These are phyloP conservation scores for Sporisorium exsertum DNA, from an alignment of 1,284 basidiomycete species.

Conservation along the genomic window DNA sequence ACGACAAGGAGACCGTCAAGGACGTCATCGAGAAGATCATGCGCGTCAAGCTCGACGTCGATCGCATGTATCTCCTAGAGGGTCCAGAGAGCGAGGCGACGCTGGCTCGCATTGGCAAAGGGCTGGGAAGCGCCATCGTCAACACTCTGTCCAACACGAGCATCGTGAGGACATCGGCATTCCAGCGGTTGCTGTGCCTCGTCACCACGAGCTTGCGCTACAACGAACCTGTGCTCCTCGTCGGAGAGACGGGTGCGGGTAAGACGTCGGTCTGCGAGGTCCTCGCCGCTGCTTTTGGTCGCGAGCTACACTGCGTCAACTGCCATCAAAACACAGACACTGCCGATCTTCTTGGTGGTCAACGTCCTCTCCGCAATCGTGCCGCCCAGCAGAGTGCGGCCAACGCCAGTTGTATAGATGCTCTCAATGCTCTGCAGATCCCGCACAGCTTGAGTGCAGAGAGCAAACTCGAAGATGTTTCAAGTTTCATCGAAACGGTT, in stretches of 20 bases:
- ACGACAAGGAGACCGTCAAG: constrained; percentile 90
- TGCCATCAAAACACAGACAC: constrained; percentile 99
- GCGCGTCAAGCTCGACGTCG: constrained; percentile 82
- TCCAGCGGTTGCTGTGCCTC: constrained; percentile 88
- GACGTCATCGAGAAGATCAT: constrained; percentile 91
- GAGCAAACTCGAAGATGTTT: constrained; percentile 39
- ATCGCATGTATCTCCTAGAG: constrained; percentile 73
- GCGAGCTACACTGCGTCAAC: constrained; percentile 82
- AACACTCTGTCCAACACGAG: constrained; percentile 71
- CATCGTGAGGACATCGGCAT: constrained; percentile 90
- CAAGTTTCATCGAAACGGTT: constrained; percentile 29
- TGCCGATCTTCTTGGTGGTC: constrained; percentile 92
- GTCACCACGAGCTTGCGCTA: constrained; percentile 85
- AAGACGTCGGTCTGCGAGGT: constrained; percentile 98
- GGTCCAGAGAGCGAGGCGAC: constrained; percentile 68
- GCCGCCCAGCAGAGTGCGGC: constrained; percentile 70
- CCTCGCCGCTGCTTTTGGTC: constrained; percentile 78
- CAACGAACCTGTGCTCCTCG: constrained; percentile 95
- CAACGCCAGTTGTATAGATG: constrained; percentile 60
- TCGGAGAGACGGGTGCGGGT: constrained; percentile 96
- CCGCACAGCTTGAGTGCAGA: constrained; percentile 24
- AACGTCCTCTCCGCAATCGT: constrained; percentile 91
- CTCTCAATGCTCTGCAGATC: constrained; percentile 48
- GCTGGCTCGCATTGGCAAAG: constrained; percentile 48
- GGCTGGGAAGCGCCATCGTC: constrained; percentile 32